phyloP scores from a whole-genome alignment of 345 rosid species.

The Eutrema yunnanense region DNA sequence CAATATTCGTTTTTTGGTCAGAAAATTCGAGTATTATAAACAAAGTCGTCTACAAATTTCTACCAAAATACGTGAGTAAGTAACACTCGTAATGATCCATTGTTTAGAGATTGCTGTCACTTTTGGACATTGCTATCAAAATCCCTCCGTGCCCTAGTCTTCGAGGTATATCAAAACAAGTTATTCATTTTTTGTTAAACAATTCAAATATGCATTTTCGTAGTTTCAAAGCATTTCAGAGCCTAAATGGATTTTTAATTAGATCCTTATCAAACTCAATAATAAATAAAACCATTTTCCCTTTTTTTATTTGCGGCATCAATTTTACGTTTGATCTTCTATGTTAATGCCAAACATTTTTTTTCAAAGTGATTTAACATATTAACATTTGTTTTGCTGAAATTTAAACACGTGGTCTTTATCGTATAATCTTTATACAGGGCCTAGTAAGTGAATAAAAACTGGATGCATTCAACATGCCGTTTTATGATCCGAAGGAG shows the following conservation, averaged over 20 bases:
- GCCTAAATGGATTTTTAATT: too few relatives aligned
- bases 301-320: too few relatives aligned
- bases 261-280: too few relatives aligned
- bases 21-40: too few relatives aligned
- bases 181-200: neutral
- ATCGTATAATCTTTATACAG: constrained; percentile 15
- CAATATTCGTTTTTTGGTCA: too few relatives aligned
- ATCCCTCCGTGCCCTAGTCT: constrained; percentile 22
- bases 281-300: too few relatives aligned
- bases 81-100: constrained; percentile 12
- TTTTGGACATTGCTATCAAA: constrained; percentile 30
- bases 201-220: neutral
- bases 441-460: constrained; percentile 36
- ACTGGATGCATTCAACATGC: constrained; percentile 39
- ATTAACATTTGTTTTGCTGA: neutral
- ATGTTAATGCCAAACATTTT: too few relatives aligned
- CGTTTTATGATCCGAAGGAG: constrained; percentile 27
- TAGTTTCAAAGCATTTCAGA: too few relatives aligned
- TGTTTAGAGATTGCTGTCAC: constrained; percentile 30
- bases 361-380: too few relatives aligned
- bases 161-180: constrained; percentile 6
- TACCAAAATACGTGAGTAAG: too few relatives aligned
- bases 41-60: too few relatives aligned
- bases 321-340: too few relatives aligned
- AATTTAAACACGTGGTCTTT: neutral